Conservation (phyloP, 176 grass and related monocot species). For the Oryza meridionalis region DNA sequence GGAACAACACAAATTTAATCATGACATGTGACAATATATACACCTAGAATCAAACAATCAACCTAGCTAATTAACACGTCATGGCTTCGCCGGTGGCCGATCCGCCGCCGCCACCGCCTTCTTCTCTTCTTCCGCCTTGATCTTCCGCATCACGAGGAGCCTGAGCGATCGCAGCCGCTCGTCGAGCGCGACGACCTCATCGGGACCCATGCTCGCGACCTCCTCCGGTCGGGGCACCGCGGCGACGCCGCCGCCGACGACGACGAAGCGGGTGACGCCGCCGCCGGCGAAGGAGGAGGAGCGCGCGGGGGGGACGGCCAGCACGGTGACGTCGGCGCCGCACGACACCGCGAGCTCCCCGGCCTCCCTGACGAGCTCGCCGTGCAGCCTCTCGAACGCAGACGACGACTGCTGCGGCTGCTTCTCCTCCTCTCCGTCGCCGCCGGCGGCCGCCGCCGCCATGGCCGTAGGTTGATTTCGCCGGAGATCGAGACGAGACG, state of each 20-base stretch:
- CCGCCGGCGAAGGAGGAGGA: not conserved
- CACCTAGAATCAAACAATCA: not conserved
- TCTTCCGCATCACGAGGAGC: not conserved
- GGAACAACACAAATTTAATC: too few species aligned
- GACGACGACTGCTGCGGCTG: not conserved
- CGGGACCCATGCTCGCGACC: not conserved
- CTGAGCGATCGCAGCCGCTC: not conserved
- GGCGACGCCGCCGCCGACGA: not conserved
- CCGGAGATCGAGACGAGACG: too few species aligned
- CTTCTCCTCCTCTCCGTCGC: not conserved
- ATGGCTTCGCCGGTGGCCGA: not conserved
- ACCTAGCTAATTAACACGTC: too few species aligned
- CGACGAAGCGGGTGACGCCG: not conserved
- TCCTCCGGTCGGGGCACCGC: not conserved
- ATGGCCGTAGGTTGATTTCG: not conserved
- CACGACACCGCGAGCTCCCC: not conserved
- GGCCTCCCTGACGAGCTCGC: not conserved
- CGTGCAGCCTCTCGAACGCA: not conserved
- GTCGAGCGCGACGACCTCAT: not conserved
- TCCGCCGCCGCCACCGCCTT: too few species aligned
- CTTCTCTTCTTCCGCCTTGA: not conserved
- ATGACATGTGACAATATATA: too few species aligned
- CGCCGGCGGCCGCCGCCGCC: too few species aligned
- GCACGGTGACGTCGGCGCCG: not conserved
- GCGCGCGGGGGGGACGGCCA: not conserved